These are phyloP conservation scores for Trichoderma gamsii DNA, from an alignment of 495 filamentous ascomycete species.

Conservation along the genomic window DNA sequence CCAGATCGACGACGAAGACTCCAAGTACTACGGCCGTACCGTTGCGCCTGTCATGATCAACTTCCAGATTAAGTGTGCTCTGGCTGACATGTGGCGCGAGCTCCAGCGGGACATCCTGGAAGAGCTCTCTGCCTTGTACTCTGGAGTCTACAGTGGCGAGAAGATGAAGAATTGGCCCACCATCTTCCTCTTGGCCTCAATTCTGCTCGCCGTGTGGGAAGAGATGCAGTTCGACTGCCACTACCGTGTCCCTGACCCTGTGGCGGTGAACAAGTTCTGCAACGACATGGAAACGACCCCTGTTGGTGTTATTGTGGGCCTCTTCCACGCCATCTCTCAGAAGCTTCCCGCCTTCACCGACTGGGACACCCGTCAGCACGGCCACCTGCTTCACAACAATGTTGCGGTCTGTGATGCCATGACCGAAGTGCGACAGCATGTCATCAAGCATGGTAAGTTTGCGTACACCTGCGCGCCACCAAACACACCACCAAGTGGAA, in stretches of 20 bases:
- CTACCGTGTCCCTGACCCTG: constrained; percentile 77
- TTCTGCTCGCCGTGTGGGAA: constrained; percentile 88
- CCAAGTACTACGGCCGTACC: constrained; percentile 78
- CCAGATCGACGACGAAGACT: constrained; percentile 69
- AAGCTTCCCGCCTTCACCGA: constrained; percentile 84
- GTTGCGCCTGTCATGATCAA: constrained; percentile 96
- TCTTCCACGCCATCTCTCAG: constrained; percentile 93
- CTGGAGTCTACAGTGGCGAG: constrained; percentile 87
- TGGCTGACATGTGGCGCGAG: constrained; percentile 94
- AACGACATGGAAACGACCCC: constrained; percentile 89
- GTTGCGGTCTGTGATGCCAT: constrained; percentile 84
- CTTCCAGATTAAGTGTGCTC: constrained; percentile 92
- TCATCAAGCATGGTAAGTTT: constrained; percentile 77
- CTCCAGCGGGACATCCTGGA: constrained; percentile 89
- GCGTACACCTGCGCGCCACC: neutral
- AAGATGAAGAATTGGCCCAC: constrained; percentile 96
- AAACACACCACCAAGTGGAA: constrained; percentile 7
- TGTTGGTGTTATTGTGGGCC: constrained; percentile 86
- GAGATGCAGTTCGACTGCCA: constrained; percentile 96
- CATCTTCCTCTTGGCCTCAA: constrained; percentile 89
- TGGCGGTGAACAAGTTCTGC: constrained; percentile 85
- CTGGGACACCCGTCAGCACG: constrained; percentile 85
- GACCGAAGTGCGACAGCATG: constrained; percentile 85
- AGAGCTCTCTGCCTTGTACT: constrained; percentile 83
- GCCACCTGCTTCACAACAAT: constrained; percentile 80